Evolutionary conservation across 768 basidiomycete genomes (phyloP).

Genomic region (Rhizopogon vesiculosus): DNA sequence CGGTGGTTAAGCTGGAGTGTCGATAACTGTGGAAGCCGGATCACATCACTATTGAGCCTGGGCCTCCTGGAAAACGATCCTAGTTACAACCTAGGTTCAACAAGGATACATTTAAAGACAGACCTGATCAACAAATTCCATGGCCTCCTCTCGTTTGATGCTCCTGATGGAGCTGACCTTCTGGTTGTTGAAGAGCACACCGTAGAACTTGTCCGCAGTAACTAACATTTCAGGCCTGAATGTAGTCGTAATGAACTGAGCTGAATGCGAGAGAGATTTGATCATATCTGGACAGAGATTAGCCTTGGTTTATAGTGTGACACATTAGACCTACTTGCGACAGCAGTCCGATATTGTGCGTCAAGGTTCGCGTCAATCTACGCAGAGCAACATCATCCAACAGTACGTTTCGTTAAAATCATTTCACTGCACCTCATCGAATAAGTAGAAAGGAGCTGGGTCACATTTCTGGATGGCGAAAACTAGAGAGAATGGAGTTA

Average conservation of each 20-base stretch:
- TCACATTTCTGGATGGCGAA: constrained; percentile 99
- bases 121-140: constrained; percentile 91
- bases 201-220: constrained; percentile 95
- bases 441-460: constrained; percentile 98
- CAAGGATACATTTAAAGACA: constrained; percentile 10
- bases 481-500: constrained; percentile 40
- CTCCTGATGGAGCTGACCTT: constrained; percentile 87
- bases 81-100: neutral
- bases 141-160: constrained; percentile 87
- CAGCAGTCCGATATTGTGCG: constrained; percentile 95
- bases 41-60: constrained; percentile 35
- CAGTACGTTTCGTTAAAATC: neutral
- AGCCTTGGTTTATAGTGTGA: constrained; percentile 15
- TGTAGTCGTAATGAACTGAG: constrained; percentile 97
- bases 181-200: constrained; percentile 93
- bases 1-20: neutral
- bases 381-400: neutral
- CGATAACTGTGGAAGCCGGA: neutral
- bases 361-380: constrained; percentile 97
- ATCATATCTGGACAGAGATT: constrained; percentile 59
- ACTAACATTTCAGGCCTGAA: constrained; percentile 98
- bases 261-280: constrained; percentile 77
- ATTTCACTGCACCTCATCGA: constrained; percentile 71
- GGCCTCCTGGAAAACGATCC: constrained; percentile 33
- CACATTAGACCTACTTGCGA: constrained; percentile 64